Evolutionary conservation across 306 rosid species (phyloP), one percentile per base, ranked within the genome.

Genomic region (Mimosa bimucronata): DNA sequence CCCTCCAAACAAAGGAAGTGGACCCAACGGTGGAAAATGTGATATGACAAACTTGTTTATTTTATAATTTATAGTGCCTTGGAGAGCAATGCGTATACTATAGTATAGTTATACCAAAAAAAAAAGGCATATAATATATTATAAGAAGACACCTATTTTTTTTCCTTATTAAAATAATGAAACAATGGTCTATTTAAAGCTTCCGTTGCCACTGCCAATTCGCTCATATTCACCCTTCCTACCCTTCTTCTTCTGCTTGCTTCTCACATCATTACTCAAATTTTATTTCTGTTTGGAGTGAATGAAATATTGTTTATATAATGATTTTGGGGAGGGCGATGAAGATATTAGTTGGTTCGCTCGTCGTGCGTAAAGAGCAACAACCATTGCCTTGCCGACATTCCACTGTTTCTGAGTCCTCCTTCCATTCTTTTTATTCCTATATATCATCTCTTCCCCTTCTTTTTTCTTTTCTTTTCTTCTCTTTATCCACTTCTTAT

Each of bases 311-410:
- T 15, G 53, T 15, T 50, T 50, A 48, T 50, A 52, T 19, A 50
- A 18, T 34, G 38, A 18, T 6, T 19, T 19, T n/a, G 26, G 2
- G 60, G 26, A n/a, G 84, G 83, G 85, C 87, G 37, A 80, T 88
- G 89, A 87, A 9, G 90, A 85, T 75, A 48, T 78, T 26, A 75
- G 34, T 76, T 66, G 89, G 95, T 91, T 91, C 89, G 77, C 95
- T 87, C 91, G 86, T 89, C 91, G 91, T 89, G 80, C 89, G 71
- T 76, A 92, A 88, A 87, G 73, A 84, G 90, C 94, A 74, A 74
- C 58, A 73, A 15, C 28, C 9, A 14, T 9, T 86, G 94, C 88
- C 77, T 87, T 90, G 97, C 29, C 81, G 92, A 88, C 26, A 21
- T 83, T 62, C 66, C 53, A 73, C 25, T 74, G 53, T 10, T 66